A percentile compares a stretch with the other conserved stretches of the same genome.
phyloP scores from a whole-genome alignment of 306 rosid species.

The Pterocarpus santalinus region DNA sequence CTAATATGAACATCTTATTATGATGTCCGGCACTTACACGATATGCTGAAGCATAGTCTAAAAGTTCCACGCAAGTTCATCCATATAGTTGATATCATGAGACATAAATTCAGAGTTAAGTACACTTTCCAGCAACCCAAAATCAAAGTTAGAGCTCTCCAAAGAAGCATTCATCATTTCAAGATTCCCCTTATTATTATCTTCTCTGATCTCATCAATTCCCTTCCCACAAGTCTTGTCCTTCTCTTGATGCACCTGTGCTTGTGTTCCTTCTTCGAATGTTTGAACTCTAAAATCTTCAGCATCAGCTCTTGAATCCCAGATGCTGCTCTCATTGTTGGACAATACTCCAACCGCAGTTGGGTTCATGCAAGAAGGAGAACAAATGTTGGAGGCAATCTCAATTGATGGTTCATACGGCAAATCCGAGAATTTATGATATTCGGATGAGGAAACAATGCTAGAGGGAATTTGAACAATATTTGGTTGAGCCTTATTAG shows the following conservation, averaged over 20 bases:
- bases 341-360: conserved; percentile 33
- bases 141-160: conserved; percentile 61
- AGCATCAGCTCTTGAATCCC: conserved; percentile 50
- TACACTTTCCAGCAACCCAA: conserved; percentile 69
- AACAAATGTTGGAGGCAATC: conserved; percentile 38
- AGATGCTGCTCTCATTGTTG: conserved; percentile 42
- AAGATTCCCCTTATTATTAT: conserved; percentile 8
- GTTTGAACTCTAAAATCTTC: conserved; percentile 41
- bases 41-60: conserved; percentile 39
- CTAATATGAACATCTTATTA: background rate
- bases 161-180: conserved; percentile 45
- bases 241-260: conserved; percentile 43
- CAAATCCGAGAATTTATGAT: conserved; percentile 38
- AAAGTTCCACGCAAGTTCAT: conserved; percentile 76
- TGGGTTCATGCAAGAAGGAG: conserved; percentile 47
- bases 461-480: conserved; percentile 38
- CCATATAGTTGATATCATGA: conserved; percentile 57
- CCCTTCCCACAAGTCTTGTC: conserved; percentile 47
- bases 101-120: conserved; percentile 60
- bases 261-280: conserved; percentile 35
- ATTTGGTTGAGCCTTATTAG: conserved; percentile 31
- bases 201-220: conserved; percentile 36
- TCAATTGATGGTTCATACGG: conserved; percentile 37
- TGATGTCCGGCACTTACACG: background rate
- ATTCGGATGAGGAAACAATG: conserved; percentile 30